Evolutionary conservation across 2,329 filamentous ascomycete genomes (phyloP).

Genomic region (Colletotrichum paranaense): DNA sequence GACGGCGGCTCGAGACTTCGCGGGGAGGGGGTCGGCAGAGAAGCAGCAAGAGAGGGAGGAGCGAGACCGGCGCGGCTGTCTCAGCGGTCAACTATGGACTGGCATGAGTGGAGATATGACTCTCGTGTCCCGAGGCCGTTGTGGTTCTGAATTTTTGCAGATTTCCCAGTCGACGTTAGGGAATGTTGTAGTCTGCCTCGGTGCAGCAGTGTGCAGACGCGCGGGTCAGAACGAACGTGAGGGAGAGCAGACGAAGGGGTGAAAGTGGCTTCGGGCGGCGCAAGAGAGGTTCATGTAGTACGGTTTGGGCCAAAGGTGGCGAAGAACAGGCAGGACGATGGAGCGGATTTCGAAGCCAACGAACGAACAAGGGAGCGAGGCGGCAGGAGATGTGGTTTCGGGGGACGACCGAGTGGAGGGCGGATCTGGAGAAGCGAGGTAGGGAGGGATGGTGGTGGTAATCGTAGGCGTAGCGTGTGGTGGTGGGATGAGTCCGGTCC

Average conservation of each 20-base stretch:
- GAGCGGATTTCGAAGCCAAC: neutral
- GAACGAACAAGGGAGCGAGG: conserved; percentile 19
- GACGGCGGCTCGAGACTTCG: conserved; percentile 25
- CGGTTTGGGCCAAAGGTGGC: conserved; percentile 30
- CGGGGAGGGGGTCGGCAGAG: conserved; percentile 17
- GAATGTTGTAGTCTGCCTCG: conserved; percentile 5
- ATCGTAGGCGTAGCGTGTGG: neutral
- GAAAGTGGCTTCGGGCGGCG: conserved; percentile 30
- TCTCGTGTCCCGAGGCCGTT: conserved; percentile 21
- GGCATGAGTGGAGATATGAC: conserved; percentile 34
- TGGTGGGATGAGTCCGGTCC: conserved; percentile 3
- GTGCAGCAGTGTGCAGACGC: conserved; percentile 6
- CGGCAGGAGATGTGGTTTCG: conserved; percentile 12
- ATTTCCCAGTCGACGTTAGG: neutral
- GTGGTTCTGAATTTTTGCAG: neutral
- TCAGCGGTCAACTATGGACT: conserved; percentile 34
- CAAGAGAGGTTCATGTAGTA: conserved; percentile 31
- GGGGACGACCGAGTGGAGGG: conserved; percentile 14
- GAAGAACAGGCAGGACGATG: conserved; percentile 21
- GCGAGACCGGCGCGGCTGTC: conserved; percentile 35
- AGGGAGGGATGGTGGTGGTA: conserved; percentile 8
- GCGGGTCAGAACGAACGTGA: conserved; percentile 19
- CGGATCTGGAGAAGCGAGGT: neutral
- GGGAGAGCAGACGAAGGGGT: conserved; percentile 15
- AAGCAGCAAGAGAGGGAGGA: conserved; percentile 22